Evolutionary conservation across 148 eudicot genomes (phyloP), one percentile per base, ranked within the genome.

Genomic region (Camellia lanceoleosa): DNA sequence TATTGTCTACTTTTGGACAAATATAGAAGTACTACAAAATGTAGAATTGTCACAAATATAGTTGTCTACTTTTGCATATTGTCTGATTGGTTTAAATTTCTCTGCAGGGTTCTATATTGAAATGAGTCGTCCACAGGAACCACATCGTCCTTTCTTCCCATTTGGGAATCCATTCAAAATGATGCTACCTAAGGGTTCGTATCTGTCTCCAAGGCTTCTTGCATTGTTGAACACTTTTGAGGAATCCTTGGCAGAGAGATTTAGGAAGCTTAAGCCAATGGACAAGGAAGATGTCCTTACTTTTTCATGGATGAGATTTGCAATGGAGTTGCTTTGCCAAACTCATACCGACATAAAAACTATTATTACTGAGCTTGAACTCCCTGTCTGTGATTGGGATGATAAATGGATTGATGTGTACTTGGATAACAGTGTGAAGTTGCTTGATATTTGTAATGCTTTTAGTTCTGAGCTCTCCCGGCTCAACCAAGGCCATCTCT

Each of bases 361-460:
- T 15, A 76, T 96, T 7, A 92, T 94, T 47, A 85, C 93, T 6
- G 90, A 88, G 19, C 98, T 96, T 78, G 97, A 92, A 58, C 86
- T 96, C 10, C 99, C 99, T 0, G 91, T 90, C 0, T 80, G 71
- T 79, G 88, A 92, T 47, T 96, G 99, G 99, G 95, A 96, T 74
- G 91, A 91, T 69, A 96, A 91, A 55, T 96, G 98, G 99, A 87
- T 96, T 23, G 95, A 96, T 78, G 83, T 92, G n/a, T 96, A 96
- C 84, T 81, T 96, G 82, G 95, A 92, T 80, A 88, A 92, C 63
- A 96, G 91, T 75, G 92, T 92, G 73, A 91, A 93, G 81, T 69
- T 96, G 84, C 89, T 96, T 16, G 99, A 96, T 83, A 84, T 96
- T 43, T 91, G 91, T 82, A 89, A 81, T 83, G 93, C 91, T 75